These are phyloP conservation scores for Magnaporthales sp. DNA, from an alignment of 2,329 filamentous ascomycete species.

Conservation along the genomic window DNA sequence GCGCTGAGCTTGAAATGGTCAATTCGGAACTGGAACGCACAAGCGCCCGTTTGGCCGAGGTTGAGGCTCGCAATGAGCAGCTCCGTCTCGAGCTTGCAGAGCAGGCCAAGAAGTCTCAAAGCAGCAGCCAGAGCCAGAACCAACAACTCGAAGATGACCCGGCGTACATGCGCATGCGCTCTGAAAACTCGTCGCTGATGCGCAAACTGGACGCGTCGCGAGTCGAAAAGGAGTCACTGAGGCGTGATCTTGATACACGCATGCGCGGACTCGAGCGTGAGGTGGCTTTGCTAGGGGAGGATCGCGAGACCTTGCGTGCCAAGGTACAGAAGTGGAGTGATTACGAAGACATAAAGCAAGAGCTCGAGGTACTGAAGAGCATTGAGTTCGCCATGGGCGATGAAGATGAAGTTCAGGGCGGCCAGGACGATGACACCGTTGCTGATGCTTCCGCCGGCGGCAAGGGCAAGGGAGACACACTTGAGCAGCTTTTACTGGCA, in stretches of 20 bases:
- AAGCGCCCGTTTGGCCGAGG: conserved; percentile 75
- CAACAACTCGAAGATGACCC: conserved; percentile 81
- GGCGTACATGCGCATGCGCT: conserved; percentile 75
- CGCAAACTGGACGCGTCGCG: conserved; percentile 78
- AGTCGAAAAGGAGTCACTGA: conserved; percentile 75
- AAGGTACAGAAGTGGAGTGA: conserved; percentile 87
- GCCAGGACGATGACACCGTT: conserved; percentile 22
- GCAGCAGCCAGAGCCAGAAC: conserved; percentile 23
- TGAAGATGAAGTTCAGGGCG: conserved; percentile 55
- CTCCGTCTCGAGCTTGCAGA: conserved; percentile 74
- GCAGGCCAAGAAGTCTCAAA: conserved; percentile 59
- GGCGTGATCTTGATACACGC: conserved; percentile 66
- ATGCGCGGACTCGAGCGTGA: conserved; percentile 75
- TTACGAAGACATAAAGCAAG: conserved; percentile 93
- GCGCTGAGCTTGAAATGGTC: conserved; percentile 89
- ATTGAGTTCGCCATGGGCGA: conserved; percentile 93
- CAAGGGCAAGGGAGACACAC: conserved; percentile 63
- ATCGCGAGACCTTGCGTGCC: conserved; percentile 68
- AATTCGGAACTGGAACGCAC: conserved; percentile 86
- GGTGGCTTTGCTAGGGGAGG: conserved; percentile 62
- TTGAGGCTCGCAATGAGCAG: conserved; percentile 92
- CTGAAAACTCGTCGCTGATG: conserved; percentile 86
- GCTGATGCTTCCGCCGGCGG: conserved; percentile 9
- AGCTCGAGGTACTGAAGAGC: conserved; percentile 92
- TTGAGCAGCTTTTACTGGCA: conserved; percentile 84